phyloP scores from a whole-genome alignment of 305 asterid species.

The Fraxinus dipetala region DNA sequence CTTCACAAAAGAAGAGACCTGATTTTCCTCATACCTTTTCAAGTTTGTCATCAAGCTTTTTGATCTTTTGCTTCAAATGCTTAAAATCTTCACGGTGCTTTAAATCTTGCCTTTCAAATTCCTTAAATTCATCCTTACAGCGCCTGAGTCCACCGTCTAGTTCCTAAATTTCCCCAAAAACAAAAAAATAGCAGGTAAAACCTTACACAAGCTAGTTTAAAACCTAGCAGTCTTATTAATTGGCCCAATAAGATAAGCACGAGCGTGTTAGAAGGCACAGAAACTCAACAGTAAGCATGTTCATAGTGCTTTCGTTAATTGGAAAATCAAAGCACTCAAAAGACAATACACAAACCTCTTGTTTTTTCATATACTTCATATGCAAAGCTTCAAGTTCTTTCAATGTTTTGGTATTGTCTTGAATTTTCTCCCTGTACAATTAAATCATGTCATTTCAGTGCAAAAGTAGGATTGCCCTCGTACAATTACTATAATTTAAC shows the following conservation, averaged over 20 bases:
- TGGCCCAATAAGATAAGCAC: background rate
- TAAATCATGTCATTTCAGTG: slow-evolving; percentile 9
- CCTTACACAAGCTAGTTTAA: background rate
- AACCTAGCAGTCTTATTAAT: background rate
- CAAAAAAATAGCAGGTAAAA: slow-evolving; percentile 6
- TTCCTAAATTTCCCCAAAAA: slow-evolving; percentile 46
- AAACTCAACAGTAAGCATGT: background rate
- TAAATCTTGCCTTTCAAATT: slow-evolving; percentile 89
- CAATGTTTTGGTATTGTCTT: slow-evolving; percentile 53
- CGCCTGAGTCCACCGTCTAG: slow-evolving; percentile 57
- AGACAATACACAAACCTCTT: slow-evolving; percentile 55
- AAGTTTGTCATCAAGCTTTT: slow-evolving; percentile 70
- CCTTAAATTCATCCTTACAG: slow-evolving; percentile 84
- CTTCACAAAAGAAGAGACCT: background rate
- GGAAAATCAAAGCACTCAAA: background rate
- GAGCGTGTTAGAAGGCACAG: background rate
- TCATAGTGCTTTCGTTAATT: background rate
- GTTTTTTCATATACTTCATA: slow-evolving; percentile 62
- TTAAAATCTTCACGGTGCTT: slow-evolving; percentile 77
- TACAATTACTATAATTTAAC: background rate
- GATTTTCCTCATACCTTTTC: slow-evolving; percentile 59
- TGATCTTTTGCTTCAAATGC: slow-evolving; percentile 82
- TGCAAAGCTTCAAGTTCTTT: slow-evolving; percentile 81
- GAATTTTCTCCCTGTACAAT: slow-evolving; percentile 74
- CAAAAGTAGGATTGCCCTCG: slow-evolving; percentile 2